Conservation (phyloP, 1,284 basidiomycete species). For the Ustilago nuda region DNA sequence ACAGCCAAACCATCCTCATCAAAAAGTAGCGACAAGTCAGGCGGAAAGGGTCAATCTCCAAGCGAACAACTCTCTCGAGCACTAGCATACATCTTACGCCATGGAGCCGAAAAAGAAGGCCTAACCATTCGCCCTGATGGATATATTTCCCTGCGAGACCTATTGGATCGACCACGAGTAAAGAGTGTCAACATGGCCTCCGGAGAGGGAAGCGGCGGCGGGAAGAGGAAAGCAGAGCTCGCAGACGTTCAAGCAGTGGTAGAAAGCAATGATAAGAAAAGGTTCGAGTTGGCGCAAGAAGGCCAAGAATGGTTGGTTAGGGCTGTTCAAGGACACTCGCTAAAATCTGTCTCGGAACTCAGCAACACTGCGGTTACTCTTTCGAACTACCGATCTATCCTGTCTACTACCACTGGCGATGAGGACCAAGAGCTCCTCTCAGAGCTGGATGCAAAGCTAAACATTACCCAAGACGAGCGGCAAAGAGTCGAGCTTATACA, state of each 20-base stretch:
- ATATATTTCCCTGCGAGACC: constrained; percentile 78
- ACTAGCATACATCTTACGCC: constrained; percentile 84
- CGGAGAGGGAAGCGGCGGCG: not conserved
- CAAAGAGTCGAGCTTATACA: constrained; percentile 50
- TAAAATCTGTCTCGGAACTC: constrained; percentile 73
- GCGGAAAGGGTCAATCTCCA: constrained; percentile 6
- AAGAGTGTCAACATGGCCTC: constrained; percentile 58
- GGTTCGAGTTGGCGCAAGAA: constrained; percentile 65
- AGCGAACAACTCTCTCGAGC: constrained; percentile 77
- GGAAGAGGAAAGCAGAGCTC: constrained; percentile 27
- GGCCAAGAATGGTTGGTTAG: constrained; percentile 74
- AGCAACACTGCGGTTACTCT: constrained; percentile 39
- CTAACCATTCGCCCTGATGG: constrained; percentile 82
- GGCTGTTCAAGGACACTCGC: constrained; percentile 93
- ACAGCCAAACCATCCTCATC: constrained; percentile 8
- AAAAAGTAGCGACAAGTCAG: not conserved
- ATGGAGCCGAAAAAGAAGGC: constrained; percentile 82
- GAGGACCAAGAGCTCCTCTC: constrained; percentile 1
- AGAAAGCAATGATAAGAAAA: constrained; percentile 61
- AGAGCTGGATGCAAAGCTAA: constrained; percentile 16
- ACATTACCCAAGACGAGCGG: not conserved
- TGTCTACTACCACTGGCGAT: constrained; percentile 34
- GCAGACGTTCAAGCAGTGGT: constrained; percentile 56
- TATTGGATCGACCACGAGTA: constrained; percentile 54
- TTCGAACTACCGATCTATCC: constrained; percentile 19